phyloP scores from a whole-genome alignment of 108 stramenopile genomes.

The Pseudonitzschia delicatissima region DNA sequence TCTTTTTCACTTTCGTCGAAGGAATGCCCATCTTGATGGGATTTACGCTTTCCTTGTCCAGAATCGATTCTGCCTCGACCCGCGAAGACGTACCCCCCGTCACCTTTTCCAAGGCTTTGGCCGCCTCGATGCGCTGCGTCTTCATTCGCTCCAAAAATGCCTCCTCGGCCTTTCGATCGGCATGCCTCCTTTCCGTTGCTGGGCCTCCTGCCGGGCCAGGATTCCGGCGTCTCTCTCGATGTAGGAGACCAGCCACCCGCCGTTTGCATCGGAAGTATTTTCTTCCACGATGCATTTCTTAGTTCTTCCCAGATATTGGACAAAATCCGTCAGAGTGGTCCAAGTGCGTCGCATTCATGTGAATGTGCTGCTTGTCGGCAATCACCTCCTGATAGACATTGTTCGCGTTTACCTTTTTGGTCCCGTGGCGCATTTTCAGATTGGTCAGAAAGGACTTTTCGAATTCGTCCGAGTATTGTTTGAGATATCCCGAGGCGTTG shows the following conservation, averaged over 20 bases:
- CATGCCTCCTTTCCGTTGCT: conserved; percentile 45
- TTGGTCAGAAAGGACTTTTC: conserved; percentile 85
- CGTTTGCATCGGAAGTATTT: conserved; percentile 60
- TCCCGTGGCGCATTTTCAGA: conserved; percentile 86
- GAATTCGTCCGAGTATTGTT: conserved; percentile 78
- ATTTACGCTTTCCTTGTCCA: conserved; percentile 12
- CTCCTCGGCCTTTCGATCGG: conserved; percentile 46
- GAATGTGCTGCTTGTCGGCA: conserved; percentile 93
- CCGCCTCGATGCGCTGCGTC: conserved; percentile 69
- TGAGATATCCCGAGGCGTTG: conserved; percentile 60
- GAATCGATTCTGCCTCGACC: conserved; percentile 51
- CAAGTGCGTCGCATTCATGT: conserved; percentile 99
- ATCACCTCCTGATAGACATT: conserved; percentile 98
- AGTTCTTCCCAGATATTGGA: conserved; percentile 94
- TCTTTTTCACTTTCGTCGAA: conserved; percentile 7
- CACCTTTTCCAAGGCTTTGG: conserved; percentile 67
- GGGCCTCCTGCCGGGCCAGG: conserved; percentile 44
- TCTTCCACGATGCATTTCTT: conserved; percentile 93
- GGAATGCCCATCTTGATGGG: conserved; percentile 27
- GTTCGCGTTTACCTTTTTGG: conserved; percentile 92
- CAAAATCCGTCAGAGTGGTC: conserved; percentile 92
- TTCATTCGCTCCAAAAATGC: conserved; percentile 57
- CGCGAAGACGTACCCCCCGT: conserved; percentile 46
- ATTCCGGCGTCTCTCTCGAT: conserved; percentile 88
- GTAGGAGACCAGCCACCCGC: conserved; percentile 96